Evolutionary conservation across 1,139 yeast species (phyloP).

Genomic region (Pichia sp.): DNA sequence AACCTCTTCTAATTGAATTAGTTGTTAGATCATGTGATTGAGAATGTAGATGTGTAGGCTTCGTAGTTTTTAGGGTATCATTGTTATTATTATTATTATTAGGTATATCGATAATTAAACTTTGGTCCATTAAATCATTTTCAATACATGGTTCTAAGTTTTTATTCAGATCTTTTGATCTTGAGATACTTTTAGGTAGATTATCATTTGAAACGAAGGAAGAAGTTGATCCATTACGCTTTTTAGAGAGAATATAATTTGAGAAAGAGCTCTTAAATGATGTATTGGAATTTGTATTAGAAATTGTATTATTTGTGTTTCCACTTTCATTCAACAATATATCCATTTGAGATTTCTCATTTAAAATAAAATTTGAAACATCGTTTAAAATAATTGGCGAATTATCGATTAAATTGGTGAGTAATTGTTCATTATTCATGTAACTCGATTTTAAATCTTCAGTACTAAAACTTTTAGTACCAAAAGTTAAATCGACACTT

Average conservation of each 20-base stretch:
- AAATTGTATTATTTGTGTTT: no score
- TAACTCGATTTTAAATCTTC: constrained; percentile 13
- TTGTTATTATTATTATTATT: neutral
- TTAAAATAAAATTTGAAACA: constrained; percentile 2
- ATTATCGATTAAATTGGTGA: constrained; percentile 7
- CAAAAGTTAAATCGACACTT: constrained; percentile 21
- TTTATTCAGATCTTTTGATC: neutral
- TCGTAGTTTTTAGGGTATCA: neutral
- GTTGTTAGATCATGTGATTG: no score
- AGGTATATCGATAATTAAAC: neutral
- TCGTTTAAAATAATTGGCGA: constrained; percentile 7
- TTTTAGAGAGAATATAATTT: constrained; percentile 1
- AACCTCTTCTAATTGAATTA: neutral
- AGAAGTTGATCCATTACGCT: constrained; percentile 4
- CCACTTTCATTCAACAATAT: constrained; percentile 2
- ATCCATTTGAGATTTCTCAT: constrained; percentile 6
- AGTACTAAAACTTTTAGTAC: constrained; percentile 13
- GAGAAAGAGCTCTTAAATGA: neutral
- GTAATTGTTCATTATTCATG: constrained; percentile 9
- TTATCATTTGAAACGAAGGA: constrained; percentile 3
- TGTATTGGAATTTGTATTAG: neutral
- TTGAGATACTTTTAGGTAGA: constrained; percentile 1
- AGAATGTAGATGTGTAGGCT: neutral
- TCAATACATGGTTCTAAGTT: constrained; percentile 9
- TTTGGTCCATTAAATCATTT: no score